Evolutionary conservation across 495 filamentous ascomycete genomes (phyloP).

Genomic region (Hypoxylon subgilvum): DNA sequence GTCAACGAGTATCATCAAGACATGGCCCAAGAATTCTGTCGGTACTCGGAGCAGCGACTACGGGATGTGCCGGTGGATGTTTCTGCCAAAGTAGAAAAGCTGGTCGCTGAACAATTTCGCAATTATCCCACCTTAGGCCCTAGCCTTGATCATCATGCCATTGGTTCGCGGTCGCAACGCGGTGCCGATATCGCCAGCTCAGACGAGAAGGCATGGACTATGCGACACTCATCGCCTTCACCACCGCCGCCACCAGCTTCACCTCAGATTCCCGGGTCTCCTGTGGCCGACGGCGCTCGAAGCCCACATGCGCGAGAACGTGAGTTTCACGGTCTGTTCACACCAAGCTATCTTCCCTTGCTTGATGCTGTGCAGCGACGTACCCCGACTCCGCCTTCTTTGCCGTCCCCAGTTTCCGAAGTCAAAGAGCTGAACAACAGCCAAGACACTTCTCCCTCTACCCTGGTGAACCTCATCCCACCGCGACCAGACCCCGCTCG

Average conservation of each 20-base stretch:
- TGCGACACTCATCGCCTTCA: constrained; percentile 51
- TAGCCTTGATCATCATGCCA: constrained; percentile 18
- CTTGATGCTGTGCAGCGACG: constrained; percentile 54
- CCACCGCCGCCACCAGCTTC: constrained; percentile 49
- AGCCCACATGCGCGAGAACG: constrained; percentile 59
- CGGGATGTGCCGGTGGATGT: constrained; percentile 52
- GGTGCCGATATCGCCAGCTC: constrained; percentile 12
- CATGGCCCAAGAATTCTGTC: constrained; percentile 56
- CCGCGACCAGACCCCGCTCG: constrained; percentile 29
- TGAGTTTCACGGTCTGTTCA: constrained; percentile 66
- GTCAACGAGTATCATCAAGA: constrained; percentile 57
- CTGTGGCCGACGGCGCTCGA: constrained; percentile 43
- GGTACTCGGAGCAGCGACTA: constrained; percentile 54
- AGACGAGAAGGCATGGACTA: constrained; percentile 40
- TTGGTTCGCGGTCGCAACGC: constrained; percentile 21
- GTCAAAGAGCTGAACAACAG: constrained; percentile 40
- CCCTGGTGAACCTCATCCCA: constrained; percentile 7
- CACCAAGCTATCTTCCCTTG: constrained; percentile 63
- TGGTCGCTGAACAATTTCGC: constrained; percentile 52
- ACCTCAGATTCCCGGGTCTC: constrained; percentile 45
- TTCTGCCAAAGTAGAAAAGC: constrained; percentile 49
- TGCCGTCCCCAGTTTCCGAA: constrained; percentile 29
- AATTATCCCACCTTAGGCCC: constrained; percentile 49
- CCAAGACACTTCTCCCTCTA: constrained; percentile 20
- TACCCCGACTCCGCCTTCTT: constrained; percentile 32